Base-by-base conservation (phyloP, 352 stramenopile genomes). In the Globisporangium nunn region DNA sequence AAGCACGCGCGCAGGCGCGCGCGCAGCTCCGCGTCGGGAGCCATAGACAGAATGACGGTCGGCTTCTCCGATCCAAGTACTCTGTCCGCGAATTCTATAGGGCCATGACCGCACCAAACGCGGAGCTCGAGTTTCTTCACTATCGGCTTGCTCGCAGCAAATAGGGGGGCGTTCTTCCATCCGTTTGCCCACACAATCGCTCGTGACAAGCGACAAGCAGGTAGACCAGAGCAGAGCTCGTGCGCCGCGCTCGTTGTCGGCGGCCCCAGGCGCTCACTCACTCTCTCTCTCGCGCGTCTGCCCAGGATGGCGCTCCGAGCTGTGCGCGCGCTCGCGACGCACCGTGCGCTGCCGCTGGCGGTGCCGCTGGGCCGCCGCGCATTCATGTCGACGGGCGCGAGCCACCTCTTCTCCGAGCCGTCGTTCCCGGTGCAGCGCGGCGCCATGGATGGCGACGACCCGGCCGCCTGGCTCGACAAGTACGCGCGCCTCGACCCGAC, bases 341-440 rank as follows among this genome's bases (percentile, higher is more conserved):
- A 57, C 53, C 54, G 54, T 43, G 53, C 28, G 53, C 53, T 45
- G 53, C 52, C 1, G 31, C 50, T 43, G 15, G 31, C 11, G 37
- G 10, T 4, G 11, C 1, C 37, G 11, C 55, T 56, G n/a, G 54
- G 39, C 30, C 68, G 67, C 15, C 77, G 72, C 50, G 74, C 75
- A 39, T 88, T 88, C 73, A 89, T 87, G 74, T 91, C 77, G 14
- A 79, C 74, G 18, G 70, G 68, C 46, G 63, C 74, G 60, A 65
- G 64, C 47, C 70, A 88, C 64, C 62, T 89, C n/a, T 89, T 91
- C 71, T 66, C 79, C 50, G 74, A 71, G 60, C 78, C 76, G 58
- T 78, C 72, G 44, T 88, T 87, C 65, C 72, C 81, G 0, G 64
- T 88, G 66, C 68, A 66, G 17, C 59, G 51, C 37, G 58, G 60